phyloP scores from a whole-genome alignment of 2,329 filamentous ascomycete species.

The Hansfordia pulvinata region DNA sequence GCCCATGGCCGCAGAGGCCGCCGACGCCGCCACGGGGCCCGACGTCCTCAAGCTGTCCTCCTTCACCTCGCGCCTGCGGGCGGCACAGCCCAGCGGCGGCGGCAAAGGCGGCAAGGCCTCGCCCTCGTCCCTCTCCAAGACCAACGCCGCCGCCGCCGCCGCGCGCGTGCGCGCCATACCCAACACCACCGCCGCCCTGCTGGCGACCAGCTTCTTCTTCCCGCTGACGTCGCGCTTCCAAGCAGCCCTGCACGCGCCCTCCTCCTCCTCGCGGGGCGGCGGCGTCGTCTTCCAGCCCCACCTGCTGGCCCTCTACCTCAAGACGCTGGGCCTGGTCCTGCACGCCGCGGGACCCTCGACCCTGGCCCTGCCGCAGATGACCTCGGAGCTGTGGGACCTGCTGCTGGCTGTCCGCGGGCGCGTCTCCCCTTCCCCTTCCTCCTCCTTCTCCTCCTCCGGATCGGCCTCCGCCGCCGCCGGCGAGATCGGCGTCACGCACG shows the following conservation, averaged over 20 bases:
- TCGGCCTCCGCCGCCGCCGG: too few species aligned
- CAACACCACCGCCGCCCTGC: conserved; percentile 66
- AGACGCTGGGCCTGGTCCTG: conserved; percentile 72
- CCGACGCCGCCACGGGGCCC: conserved; percentile 67
- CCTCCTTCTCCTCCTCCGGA: too few species aligned
- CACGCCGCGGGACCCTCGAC: conserved; percentile 75
- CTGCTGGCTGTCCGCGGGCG: conserved; percentile 54
- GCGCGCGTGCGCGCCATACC: conserved; percentile 46
- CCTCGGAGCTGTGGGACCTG: conserved; percentile 72
- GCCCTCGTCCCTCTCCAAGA: too few species aligned
- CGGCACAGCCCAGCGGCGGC: conserved; percentile 27
- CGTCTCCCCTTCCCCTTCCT: too few species aligned
- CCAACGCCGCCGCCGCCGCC: conserved; percentile 18
- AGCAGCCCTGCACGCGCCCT: conserved; percentile 34
- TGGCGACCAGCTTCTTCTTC: conserved; percentile 71
- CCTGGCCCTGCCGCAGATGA: conserved; percentile 64
- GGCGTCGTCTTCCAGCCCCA: conserved; percentile 63
- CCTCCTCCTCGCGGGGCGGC: conserved; percentile 29
- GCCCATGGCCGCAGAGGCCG: conserved; percentile 69
- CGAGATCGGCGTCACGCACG: conserved; percentile 55
- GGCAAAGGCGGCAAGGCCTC: conserved; percentile 13
- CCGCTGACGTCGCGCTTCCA: conserved; percentile 75
- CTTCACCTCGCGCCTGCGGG: conserved; percentile 66
- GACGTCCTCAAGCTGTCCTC: conserved; percentile 78
- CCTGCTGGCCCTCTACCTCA: conserved; percentile 66